A percentile compares a stretch with the other conserved stretches of the same genome.
Conservation (phyloP, 2,329 filamentous ascomycete genomes). For the Bipolaris cookei region DNA sequence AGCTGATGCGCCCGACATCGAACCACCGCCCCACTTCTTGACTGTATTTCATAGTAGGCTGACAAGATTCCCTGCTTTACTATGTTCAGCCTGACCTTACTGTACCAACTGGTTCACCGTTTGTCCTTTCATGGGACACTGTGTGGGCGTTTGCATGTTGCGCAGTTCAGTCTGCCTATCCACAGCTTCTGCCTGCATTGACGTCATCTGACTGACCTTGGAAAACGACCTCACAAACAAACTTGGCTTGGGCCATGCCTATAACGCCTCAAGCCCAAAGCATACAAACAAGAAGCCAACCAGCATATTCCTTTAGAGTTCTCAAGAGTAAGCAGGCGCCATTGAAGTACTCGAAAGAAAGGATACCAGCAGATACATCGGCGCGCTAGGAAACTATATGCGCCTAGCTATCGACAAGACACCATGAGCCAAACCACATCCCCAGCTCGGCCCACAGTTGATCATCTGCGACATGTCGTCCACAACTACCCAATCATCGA, state of each 20-base stretch:
- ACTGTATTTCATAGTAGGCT: not conserved
- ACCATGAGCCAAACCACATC: slow-evolving; percentile 28
- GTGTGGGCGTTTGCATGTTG: not conserved
- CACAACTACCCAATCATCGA: slow-evolving; percentile 68
- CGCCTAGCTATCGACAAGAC: not conserved
- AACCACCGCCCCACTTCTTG: slow-evolving; percentile 15
- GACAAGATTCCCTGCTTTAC: not conserved
- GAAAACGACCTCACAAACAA: slow-evolving; percentile 9
- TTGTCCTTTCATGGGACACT: not conserved
- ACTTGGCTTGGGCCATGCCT: slow-evolving; percentile 12
- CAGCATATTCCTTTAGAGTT: not conserved
- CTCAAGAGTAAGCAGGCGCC: not conserved
- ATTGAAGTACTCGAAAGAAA: not conserved
- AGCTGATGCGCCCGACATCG: slow-evolving; percentile 15
- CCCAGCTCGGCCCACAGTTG: slow-evolving; percentile 34
- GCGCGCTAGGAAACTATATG: not conserved
- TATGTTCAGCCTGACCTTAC: not conserved
- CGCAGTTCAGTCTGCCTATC: not conserved
- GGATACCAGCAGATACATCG: not conserved
- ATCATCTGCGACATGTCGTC: slow-evolving; percentile 43
- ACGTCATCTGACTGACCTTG: slow-evolving; percentile 16
- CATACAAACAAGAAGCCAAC: not conserved
- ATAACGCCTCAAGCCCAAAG: not conserved
- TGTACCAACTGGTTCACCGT: not conserved
- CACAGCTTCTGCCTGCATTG: slow-evolving; percentile 5